These are phyloP conservation scores for Martensiomyces pterosporus DNA, from an alignment of 192 early-diverging fungal genomes.

Conservation along the genomic window DNA sequence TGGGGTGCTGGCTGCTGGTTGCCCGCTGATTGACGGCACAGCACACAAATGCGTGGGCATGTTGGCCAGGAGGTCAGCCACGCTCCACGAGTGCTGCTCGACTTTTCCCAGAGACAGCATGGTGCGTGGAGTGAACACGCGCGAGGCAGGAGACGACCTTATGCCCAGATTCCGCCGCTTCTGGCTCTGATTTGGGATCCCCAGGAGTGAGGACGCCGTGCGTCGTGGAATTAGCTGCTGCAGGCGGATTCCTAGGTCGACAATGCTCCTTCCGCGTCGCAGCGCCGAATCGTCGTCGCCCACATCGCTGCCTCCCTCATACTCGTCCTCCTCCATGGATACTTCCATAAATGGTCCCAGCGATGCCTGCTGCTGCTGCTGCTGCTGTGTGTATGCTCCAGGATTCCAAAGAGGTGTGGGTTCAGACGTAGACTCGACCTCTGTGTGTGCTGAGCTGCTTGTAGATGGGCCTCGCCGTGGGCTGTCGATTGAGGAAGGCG, in stretches of 20 bases:
- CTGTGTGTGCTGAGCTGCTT: no score
- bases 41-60: constrained; percentile 7
- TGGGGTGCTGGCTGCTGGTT: neutral
- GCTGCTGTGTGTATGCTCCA: no score
- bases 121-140: constrained; percentile 8
- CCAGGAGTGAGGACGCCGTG: constrained; percentile 4
- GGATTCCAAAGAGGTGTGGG: no score
- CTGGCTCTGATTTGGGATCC: neutral
- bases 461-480: no score
- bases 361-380: no score
- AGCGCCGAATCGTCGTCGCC: neutral
- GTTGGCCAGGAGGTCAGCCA: constrained; percentile 16
- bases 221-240: constrained; percentile 47
- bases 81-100: constrained; percentile 14
- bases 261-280: constrained; percentile 23
- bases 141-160: neutral
- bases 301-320: no score
- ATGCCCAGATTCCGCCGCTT: neutral
- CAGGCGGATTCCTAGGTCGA: constrained; percentile 27
- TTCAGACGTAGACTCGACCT: no score
- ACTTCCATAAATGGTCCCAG: no score
- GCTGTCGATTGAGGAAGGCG: no score
- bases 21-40: neutral
- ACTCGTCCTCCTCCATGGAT: no score
- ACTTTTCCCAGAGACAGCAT: constrained; percentile 9